Evolutionary conservation across 179 eudicot genomes (phyloP).

Genomic region (Beta corolliflora): DNA sequence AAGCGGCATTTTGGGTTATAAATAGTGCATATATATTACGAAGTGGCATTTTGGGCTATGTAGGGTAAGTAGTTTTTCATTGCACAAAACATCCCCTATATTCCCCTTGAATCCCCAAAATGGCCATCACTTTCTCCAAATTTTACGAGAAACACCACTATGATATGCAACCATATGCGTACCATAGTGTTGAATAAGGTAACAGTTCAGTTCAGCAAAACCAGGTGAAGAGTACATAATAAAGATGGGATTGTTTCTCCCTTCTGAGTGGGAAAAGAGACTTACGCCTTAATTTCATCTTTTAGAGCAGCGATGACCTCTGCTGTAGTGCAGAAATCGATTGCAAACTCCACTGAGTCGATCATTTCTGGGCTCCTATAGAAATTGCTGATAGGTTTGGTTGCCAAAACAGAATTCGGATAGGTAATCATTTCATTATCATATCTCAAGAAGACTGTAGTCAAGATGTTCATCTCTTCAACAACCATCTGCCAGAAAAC

Average conservation of each 20-base stretch:
- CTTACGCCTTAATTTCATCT: slow-evolving; percentile 58
- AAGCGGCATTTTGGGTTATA: not conserved
- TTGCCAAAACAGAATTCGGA: slow-evolving; percentile 67
- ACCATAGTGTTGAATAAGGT: too few relatives aligned
- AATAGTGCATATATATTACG: not conserved
- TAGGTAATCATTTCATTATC: slow-evolving; percentile 65
- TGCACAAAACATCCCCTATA: too few relatives aligned
- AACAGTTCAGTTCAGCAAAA: too few relatives aligned
- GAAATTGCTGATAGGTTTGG: slow-evolving; percentile 70
- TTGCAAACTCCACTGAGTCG: slow-evolving; percentile 65
- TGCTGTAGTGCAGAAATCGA: slow-evolving; percentile 57
- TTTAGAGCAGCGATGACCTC: slow-evolving; percentile 59
- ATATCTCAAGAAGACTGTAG: slow-evolving; percentile 61
- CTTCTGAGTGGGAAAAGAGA: not conserved
- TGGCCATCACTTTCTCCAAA: too few relatives aligned
- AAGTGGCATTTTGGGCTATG: too few relatives aligned
- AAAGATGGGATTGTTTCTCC: not conserved
- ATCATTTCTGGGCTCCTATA: slow-evolving; percentile 79
- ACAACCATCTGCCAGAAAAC: slow-evolving; percentile 45
- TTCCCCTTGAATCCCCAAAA: too few relatives aligned
- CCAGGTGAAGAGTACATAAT: too few relatives aligned
- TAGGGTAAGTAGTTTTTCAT: too few relatives aligned
- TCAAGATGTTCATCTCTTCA: slow-evolving; percentile 78
- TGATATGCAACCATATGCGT: too few relatives aligned
- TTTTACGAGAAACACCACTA: too few relatives aligned